Base-by-base conservation (phyloP, 2,329 filamentous ascomycete genomes). In the Metarhizium album region DNA sequence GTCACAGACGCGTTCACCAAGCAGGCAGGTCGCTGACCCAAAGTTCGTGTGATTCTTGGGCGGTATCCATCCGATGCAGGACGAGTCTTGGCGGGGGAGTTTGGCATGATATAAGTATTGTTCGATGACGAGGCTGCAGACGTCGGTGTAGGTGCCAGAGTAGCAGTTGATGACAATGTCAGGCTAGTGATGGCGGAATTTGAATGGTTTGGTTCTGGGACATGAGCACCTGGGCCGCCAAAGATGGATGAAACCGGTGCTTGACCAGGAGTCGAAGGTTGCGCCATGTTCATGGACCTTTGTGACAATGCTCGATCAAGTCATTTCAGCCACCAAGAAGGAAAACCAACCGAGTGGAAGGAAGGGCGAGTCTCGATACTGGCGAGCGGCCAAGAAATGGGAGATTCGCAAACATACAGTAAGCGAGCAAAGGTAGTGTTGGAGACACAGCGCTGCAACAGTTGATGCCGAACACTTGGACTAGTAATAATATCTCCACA, bases 1-100 rank as follows among this genome's bases (percentile, higher is more conserved):
- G 93, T 98, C 54, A 97, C 91, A 1, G 93, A 97, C 48, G 93
- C 93, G 74, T 98, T 98, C 58, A 98, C 91, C 47, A 98, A 77
- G 64, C 91, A 97, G 35, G 93, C 90, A 37, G 93, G 93, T 58
- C 90, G 82, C 69, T 88, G 83, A 45, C 86, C 86, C 46, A 86
- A 74, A 13, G 86, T 87, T 60, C 84, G 83, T 37, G 80, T 91
- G 54, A 95, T 87, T 64, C 84, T 87, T 35, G 91, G 91, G 47
- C 86, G 84, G 68, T 95, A 94, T 56, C 82, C 83, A 64, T 94
- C 89, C 51, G 75, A 75, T 53, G 76, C 76, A 20, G 76, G 73
- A 52, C 79, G 76, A 59, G 76, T 78, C 65, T 86, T 87, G 53
- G 83, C 74, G 14, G 90, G 88, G 55, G 86, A 90, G 62, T 88